A percentile compares a stretch with the other conserved stretches of the same genome.
These are phyloP conservation scores for Plenodomus lindquistii DNA, from an alignment of 2,329 filamentous ascomycete genomes.

Conservation along the genomic window DNA sequence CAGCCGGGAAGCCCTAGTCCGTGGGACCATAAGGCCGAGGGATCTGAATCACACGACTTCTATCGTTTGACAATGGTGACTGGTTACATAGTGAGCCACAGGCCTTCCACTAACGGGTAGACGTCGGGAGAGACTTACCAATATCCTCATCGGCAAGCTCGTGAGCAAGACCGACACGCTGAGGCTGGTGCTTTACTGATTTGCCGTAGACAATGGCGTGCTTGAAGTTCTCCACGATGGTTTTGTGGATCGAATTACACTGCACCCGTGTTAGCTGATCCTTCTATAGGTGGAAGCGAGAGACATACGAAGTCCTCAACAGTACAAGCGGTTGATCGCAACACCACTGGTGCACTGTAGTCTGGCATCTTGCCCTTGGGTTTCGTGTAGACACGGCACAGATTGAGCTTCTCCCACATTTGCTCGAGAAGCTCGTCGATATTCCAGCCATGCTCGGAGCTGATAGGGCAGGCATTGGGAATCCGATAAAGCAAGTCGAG, in stretches of 20 bases:
- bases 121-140: slow-evolving; percentile 60
- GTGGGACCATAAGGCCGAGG: slow-evolving; percentile 7
- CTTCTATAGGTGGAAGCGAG: slow-evolving; percentile 12
- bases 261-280: slow-evolving; percentile 51
- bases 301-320: slow-evolving; percentile 93
- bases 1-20: slow-evolving; percentile 21
- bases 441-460: slow-evolving; percentile 95
- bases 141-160: slow-evolving; percentile 97
- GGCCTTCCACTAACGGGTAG: slow-evolving; percentile 9
- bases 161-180: slow-evolving; percentile 87
- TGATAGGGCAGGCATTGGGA: slow-evolving; percentile 95
- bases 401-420: slow-evolving; percentile 97
- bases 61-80: slow-evolving; percentile 51
- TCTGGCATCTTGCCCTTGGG: slow-evolving; percentile 94
- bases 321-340: slow-evolving; percentile 79
- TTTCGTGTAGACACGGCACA: slow-evolving; percentile 95
- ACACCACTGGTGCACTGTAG: slow-evolving; percentile 87
- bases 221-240: slow-evolving; percentile 94
- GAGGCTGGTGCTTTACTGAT: slow-evolving; percentile 97
- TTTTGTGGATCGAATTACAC: slow-evolving; percentile 98
- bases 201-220: slow-evolving; percentile 95
- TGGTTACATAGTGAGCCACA: slow-evolving; percentile 35
- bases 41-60: slow-evolving; percentile 22
- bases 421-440: slow-evolving; percentile 93
- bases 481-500: slow-evolving; percentile 95